These are phyloP conservation scores for Trichoderma aggressivum DNA, from an alignment of 2,329 filamentous ascomycete genomes.

Conservation along the genomic window DNA sequence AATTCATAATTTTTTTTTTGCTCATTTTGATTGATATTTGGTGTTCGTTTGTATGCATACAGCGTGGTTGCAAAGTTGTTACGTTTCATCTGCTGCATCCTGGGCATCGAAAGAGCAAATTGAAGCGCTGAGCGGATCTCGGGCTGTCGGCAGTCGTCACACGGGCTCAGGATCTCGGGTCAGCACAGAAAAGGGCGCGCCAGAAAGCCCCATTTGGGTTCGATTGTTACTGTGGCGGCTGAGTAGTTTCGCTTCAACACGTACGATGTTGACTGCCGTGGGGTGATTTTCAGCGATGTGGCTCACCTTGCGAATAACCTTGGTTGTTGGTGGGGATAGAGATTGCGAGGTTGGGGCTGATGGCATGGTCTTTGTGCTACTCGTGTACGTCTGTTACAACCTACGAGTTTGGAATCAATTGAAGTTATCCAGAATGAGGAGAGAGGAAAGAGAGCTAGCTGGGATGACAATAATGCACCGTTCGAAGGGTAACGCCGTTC, in stretches of 20 bases:
- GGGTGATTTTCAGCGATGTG: not conserved
- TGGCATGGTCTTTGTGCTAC: not conserved
- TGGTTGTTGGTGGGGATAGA: not conserved
- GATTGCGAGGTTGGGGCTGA: not conserved
- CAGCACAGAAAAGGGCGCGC: not conserved
- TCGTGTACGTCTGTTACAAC: no score
- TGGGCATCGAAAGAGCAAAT: not conserved
- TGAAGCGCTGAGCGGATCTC: not conserved
- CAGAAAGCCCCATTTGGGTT: not conserved
- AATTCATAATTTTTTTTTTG: not conserved
- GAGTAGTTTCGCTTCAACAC: not conserved
- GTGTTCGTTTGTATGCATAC: not conserved
- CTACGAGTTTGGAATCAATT: not conserved
- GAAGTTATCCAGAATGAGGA: not conserved
- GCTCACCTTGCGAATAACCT: not conserved
- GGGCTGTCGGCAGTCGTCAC: slow-evolving; percentile 6
- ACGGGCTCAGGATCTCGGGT: slow-evolving; percentile 1
- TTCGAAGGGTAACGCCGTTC: not conserved
- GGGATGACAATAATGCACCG: not conserved
- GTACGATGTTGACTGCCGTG: not conserved
- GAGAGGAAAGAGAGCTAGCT: not conserved
- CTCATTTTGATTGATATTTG: not conserved
- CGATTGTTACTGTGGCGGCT: slow-evolving; percentile 1
- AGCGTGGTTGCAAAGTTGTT: not conserved
- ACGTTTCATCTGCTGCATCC: not conserved